A percentile compares a stretch with the other conserved stretches of the same genome.
phyloP scores from a whole-genome alignment of 768 basidiomycete genomes.

The Pleurotus pulmonarius region DNA sequence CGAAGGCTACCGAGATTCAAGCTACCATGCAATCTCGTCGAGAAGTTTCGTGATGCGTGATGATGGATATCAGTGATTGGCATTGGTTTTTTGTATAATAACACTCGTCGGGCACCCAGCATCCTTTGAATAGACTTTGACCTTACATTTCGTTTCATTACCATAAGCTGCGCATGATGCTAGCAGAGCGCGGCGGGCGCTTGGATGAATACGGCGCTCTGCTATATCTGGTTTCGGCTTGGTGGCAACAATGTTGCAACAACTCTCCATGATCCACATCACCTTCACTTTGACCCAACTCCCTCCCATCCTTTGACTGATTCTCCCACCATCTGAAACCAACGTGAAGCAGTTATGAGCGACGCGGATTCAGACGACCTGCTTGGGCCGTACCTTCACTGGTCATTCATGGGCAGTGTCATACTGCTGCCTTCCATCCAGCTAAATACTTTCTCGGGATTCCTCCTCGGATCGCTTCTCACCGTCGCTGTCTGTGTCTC shows the following conservation, averaged over 20 bases:
- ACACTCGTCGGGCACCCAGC: no score
- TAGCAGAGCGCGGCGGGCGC: no score
- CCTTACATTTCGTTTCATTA: no score
- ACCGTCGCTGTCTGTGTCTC: conserved; percentile 43
- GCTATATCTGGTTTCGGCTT: neutral
- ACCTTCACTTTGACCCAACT: neutral
- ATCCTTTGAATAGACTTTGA: no score
- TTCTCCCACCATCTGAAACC: neutral
- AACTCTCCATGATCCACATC: neutral
- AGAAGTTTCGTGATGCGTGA: no score
- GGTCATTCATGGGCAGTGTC: conserved; percentile 34
- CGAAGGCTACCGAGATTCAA: conserved; percentile 39
- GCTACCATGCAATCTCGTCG: no score
- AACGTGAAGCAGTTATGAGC: neutral
- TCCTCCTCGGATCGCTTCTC: conserved; percentile 42
- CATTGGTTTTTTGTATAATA: no score
- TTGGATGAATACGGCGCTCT: neutral
- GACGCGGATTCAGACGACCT: neutral
- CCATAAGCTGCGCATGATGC: no score
- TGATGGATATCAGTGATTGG: no score
- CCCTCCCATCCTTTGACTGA: neutral
- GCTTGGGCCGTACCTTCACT: conserved; percentile 29
- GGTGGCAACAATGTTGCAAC: neutral
- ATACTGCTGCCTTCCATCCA: conserved; percentile 34
- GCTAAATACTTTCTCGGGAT: conserved; percentile 45